These are phyloP conservation scores for Ganoderma lingzhi DNA, from an alignment of 1,284 basidiomycete species.

Conservation along the genomic window DNA sequence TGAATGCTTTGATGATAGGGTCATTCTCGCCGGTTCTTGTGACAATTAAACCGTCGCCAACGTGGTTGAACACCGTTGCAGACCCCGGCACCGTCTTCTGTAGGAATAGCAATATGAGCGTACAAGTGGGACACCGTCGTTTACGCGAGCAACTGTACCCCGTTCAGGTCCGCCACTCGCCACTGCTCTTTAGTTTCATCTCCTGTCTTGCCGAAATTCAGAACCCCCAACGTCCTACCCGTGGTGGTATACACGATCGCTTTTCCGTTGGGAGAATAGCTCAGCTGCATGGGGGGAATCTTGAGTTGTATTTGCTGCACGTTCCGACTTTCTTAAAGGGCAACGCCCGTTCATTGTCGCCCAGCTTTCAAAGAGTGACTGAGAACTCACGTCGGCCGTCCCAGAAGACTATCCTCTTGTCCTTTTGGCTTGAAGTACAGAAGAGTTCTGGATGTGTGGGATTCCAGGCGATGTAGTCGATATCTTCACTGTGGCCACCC, in stretches of 20 bases:
- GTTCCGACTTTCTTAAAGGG: slow-evolving; percentile 65
- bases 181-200: slow-evolving; percentile 69
- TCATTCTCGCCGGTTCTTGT: slow-evolving; percentile 60
- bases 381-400: slow-evolving; percentile 75
- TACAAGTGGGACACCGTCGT: background rate
- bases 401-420: slow-evolving; percentile 79
- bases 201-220: slow-evolving; percentile 59
- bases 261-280: slow-evolving; percentile 76
- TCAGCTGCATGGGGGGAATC: slow-evolving; percentile 65
- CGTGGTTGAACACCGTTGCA: slow-evolving; percentile 74
- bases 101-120: slow-evolving; percentile 14
- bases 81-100: slow-evolving; percentile 48
- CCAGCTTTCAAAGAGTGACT: background rate
- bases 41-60: slow-evolving; percentile 72
- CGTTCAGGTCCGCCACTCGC: slow-evolving; percentile 59
- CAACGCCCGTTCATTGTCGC: background rate
- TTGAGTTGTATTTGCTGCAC: slow-evolving; percentile 66
- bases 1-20: slow-evolving; percentile 68
- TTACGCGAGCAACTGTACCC: slow-evolving; percentile 39
- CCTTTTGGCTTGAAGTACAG: slow-evolving; percentile 78
- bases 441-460: slow-evolving; percentile 83
- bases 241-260: slow-evolving; percentile 69
- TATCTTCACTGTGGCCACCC: slow-evolving; percentile 76
- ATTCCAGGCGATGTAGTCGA: slow-evolving; percentile 82
- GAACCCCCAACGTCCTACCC: slow-evolving; percentile 62